Evolutionary conservation across 78 protist species (phyloP).

Genomic region (Cavenderia fasciculata): DNA sequence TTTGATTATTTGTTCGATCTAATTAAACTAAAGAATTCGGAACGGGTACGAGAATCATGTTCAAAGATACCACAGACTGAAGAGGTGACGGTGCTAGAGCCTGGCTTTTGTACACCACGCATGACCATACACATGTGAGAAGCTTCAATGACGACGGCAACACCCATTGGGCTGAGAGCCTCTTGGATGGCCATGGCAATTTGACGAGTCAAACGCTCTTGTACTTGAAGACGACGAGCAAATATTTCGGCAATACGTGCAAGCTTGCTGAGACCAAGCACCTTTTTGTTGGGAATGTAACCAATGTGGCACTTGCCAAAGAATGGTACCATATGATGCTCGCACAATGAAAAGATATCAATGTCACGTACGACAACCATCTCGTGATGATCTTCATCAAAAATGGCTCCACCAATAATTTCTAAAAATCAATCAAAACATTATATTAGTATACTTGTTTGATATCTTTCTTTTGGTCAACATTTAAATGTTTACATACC

Average conservation of each 20-base stretch:
- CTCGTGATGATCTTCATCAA: slow-evolving; percentile 91
- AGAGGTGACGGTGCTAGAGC: slow-evolving; percentile 84
- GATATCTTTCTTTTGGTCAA: too few species aligned
- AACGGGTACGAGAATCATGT: slow-evolving; percentile 81
- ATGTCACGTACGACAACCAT: slow-evolving; percentile 94
- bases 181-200: slow-evolving; percentile 89
- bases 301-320: slow-evolving; percentile 92
- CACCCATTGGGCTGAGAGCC: slow-evolving; percentile 92
- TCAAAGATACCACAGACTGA: slow-evolving; percentile 88
- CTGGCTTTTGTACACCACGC: slow-evolving; percentile 96
- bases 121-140: slow-evolving; percentile 96
- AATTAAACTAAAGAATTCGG: slow-evolving; percentile 86
- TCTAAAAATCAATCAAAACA: slow-evolving; percentile 26
- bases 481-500: slow-evolving; percentile 50
- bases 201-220: slow-evolving; percentile 95
- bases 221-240: slow-evolving; percentile 91
- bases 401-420: slow-evolving; percentile 90
- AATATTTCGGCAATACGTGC: slow-evolving; percentile 93
- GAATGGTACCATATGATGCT: slow-evolving; percentile 97
- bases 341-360: slow-evolving; percentile 93
- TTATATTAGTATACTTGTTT: not conserved
- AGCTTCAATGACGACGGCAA: slow-evolving; percentile 93
- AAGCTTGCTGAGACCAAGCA: slow-evolving; percentile 95
- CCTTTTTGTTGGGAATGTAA: slow-evolving; percentile 92
- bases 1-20: slow-evolving; percentile 8